These are phyloP conservation scores for Neofusicoccum ribis DNA, from an alignment of 2,329 filamentous ascomycete genomes.

Conservation along the genomic window DNA sequence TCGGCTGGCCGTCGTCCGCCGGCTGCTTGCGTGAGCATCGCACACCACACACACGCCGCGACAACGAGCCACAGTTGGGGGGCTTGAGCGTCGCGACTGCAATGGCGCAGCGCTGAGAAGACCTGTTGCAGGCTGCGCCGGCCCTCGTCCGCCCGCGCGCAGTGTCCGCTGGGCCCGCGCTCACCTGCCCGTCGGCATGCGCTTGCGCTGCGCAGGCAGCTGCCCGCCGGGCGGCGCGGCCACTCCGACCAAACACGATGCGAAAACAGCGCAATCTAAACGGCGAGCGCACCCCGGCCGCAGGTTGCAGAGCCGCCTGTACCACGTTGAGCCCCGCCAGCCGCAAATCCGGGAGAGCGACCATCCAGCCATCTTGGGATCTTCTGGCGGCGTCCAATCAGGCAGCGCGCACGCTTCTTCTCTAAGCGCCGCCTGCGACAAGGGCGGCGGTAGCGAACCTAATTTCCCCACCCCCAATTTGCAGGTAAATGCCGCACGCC, in stretches of 20 bases:
- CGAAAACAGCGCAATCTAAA: background rate
- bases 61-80: background rate
- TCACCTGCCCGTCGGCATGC: background rate
- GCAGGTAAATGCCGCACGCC: conserved; percentile 8
- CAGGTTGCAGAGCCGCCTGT: conserved; percentile 14
- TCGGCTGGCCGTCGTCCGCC: background rate
- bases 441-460: background rate
- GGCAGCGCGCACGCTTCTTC: background rate
- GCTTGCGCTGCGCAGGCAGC: too few relatives aligned
- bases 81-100: background rate
- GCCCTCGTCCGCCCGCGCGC: background rate
- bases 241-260: too few relatives aligned
- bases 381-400: conserved; percentile 2
- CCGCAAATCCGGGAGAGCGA: conserved; percentile 10
- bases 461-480: conserved; percentile 10
- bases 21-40: conserved; percentile 1
- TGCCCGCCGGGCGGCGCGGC: too few relatives aligned
- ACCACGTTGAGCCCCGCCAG: background rate
- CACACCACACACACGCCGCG: background rate
- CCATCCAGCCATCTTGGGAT: conserved; percentile 5
- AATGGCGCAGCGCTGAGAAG: background rate
- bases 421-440: background rate
- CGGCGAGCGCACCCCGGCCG: background rate
- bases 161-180: background rate
- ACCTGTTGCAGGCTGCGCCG: background rate